Base-by-base conservation (phyloP, 306 rosid genomes). In the Prosopis cineraria region DNA sequence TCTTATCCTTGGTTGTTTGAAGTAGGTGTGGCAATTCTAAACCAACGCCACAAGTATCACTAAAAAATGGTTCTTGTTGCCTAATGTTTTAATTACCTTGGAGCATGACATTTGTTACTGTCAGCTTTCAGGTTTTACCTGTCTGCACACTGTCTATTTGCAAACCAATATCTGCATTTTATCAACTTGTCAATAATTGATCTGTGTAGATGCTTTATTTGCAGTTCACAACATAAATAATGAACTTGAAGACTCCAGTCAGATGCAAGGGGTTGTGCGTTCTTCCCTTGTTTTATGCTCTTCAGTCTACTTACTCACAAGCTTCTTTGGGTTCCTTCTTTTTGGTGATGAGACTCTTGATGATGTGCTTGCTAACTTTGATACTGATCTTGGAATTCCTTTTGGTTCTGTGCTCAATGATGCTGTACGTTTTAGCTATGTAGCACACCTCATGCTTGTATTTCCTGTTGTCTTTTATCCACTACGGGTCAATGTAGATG, bases 381-480 rank as follows among this genome's bases (percentile, higher is more conserved):
- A 93, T 52, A 83, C 91, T 20, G 56, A 91, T 86, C 95, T 93
- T 34, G 97, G 97, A 71, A 90, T 93, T 78, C 98, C 95, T 44
- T 90, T 73, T 6, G 81, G 97, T 67, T 60, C 89, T 37, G 43
- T 85, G 74, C 91, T 93, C 40, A 93, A 91, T 56, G 98, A 93
- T 25, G 88, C 89, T 8, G 91, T 93, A 55, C 97, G 98, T 34
- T 84, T 88, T 16, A 89, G 95, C 88, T 93, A 93, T 75, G 97
- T 92, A 29, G 98, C 93, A n/a, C 98, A 93, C 74, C 97, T 93
- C 48, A 79, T 93, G 86, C 97, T 93, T 70, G 98, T 93, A 29
- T 91, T 93, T 72, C 97, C 98, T 1, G 86, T 93, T 27, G 95
- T 93, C 75, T 93, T 93, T 81, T 90, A 70, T 76, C 91, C 95